These are phyloP conservation scores for Cryptococcus sp. DNA, from an alignment of 1,284 basidiomycete species.

Conservation along the genomic window DNA sequence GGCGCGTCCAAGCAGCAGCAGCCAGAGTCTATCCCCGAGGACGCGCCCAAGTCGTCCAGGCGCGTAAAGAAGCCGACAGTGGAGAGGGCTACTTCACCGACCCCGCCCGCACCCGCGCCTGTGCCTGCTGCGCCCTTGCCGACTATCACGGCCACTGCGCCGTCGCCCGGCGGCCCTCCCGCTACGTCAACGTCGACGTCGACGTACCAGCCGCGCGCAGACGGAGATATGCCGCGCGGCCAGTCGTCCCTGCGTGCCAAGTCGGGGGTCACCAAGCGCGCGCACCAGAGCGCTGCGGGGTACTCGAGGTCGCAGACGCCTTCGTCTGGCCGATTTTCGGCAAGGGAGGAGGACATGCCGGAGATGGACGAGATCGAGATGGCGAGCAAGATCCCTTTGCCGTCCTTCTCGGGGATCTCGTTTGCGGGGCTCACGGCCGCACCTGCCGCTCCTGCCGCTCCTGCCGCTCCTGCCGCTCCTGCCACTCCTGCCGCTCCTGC, in stretches of 20 bases:
- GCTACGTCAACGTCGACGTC: constrained; percentile 7
- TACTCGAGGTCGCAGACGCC: constrained; percentile 40
- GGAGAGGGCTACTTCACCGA: constrained; percentile 27
- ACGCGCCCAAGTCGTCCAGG: constrained; percentile 14
- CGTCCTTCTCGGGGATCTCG: constrained; percentile 40
- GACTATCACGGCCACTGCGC: constrained; percentile 40
- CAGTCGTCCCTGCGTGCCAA: constrained; percentile 40
- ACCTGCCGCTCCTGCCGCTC: constrained; percentile 7
- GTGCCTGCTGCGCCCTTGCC: constrained; percentile 22
- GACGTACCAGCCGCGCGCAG: constrained; percentile 30
- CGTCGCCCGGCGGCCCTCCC: constrained; percentile 30
- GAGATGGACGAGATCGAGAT: constrained; percentile 45
- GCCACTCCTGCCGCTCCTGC: neutral
- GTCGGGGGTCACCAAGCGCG: constrained; percentile 33
- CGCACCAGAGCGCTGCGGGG: constrained; percentile 40
- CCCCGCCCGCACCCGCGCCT: constrained; percentile 14
- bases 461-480: neutral
- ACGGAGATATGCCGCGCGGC: constrained; percentile 28
- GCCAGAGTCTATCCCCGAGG: constrained; percentile 12
- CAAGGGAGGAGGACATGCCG: constrained; percentile 47
- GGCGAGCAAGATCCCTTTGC: constrained; percentile 33
- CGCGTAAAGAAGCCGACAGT: constrained; percentile 20
- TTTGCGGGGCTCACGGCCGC: constrained; percentile 23
- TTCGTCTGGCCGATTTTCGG: constrained; percentile 40
- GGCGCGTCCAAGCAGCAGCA: constrained; percentile 16